phyloP scores from a whole-genome alignment of 352 stramenopile species.

The Blastocystis sp. region DNA sequence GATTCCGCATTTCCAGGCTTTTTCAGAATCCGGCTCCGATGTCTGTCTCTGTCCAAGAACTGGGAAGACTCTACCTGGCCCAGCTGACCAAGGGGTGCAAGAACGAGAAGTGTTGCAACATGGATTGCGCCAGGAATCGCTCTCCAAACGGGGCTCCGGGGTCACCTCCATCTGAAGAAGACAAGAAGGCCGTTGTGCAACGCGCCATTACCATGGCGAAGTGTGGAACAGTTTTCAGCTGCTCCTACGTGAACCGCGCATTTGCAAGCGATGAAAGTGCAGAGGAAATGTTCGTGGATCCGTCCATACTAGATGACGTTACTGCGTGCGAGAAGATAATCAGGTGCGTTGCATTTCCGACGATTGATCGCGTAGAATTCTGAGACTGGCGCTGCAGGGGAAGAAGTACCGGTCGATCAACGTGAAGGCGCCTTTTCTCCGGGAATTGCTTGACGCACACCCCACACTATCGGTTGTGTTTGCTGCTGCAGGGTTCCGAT shows the following conservation, averaged over 20 bases:
- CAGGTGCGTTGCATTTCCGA: not conserved
- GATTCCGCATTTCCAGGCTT: not conserved
- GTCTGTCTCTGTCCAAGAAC: conserved; percentile 10
- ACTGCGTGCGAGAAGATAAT: not conserved
- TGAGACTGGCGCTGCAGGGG: conserved; percentile 7
- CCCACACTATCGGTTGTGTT: conserved; percentile 11
- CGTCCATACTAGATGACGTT: not conserved
- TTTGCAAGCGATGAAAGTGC: not conserved
- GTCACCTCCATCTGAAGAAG: not conserved
- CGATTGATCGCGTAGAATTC: conserved; percentile 26
- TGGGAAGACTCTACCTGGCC: conserved; percentile 28
- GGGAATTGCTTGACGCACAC: not conserved
- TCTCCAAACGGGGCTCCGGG: not conserved
- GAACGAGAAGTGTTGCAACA: conserved; percentile 52
- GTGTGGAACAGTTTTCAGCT: conserved; percentile 45
- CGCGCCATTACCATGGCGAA: conserved; percentile 46
- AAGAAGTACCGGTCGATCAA: conserved; percentile 58
- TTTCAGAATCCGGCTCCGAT: not conserved
- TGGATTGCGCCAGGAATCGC: conserved; percentile 48
- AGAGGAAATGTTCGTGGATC: not conserved
- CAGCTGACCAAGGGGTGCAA: conserved; percentile 59
- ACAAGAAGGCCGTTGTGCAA: conserved; percentile 1
- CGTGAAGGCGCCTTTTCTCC: not conserved
- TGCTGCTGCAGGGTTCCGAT: conserved; percentile 54
- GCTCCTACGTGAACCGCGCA: conserved; percentile 27